Evolutionary conservation across 306 rosid species (phyloP).

Genomic region (Castanea sativa): DNA sequence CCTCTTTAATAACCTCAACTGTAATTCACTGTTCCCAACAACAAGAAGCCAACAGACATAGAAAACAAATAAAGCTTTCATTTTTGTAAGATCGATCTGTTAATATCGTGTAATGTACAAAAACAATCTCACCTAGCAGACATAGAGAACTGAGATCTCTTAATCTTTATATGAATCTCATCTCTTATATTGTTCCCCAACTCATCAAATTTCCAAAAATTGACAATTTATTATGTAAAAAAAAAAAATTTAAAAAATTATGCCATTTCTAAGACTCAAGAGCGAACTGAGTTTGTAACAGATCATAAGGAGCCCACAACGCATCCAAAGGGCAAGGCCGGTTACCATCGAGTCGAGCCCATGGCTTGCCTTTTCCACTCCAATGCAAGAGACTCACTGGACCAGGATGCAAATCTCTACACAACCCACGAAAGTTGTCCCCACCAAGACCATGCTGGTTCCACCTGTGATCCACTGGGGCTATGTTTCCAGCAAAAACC

Average conservation of each 20-base stretch:
- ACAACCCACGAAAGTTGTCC: slow-evolving; percentile 79
- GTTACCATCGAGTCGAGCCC: slow-evolving; percentile 83
- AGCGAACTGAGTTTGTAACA: slow-evolving; percentile 53
- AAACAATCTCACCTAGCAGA: background rate
- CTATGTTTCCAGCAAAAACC: slow-evolving; percentile 82
- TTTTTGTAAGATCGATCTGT: slow-evolving; percentile 4
- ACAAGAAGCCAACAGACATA: background rate
- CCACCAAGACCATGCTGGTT: slow-evolving; percentile 99
- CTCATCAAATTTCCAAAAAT: background rate
- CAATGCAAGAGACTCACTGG: slow-evolving; percentile 91
- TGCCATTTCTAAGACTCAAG: slow-evolving; percentile 46
- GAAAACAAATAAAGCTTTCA: background rate
- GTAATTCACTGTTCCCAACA: background rate
- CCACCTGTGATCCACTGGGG: slow-evolving; percentile 84
- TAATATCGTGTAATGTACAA: slow-evolving; percentile 17
- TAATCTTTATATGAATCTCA: background rate
- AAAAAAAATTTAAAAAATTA: too few relatives aligned
- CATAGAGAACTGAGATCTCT: background rate
- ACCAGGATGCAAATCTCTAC: slow-evolving; percentile 82
- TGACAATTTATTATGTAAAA: background rate
- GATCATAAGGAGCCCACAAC: slow-evolving; percentile 93
- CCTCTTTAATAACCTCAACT: background rate
- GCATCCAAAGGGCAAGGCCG: slow-evolving; percentile 89
- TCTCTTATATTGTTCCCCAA: background rate
- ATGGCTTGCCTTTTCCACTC: slow-evolving; percentile 99